phyloP scores from a whole-genome alignment of 371 early-diverging fungal genomes.

The Vairimorpha necatrix region DNA sequence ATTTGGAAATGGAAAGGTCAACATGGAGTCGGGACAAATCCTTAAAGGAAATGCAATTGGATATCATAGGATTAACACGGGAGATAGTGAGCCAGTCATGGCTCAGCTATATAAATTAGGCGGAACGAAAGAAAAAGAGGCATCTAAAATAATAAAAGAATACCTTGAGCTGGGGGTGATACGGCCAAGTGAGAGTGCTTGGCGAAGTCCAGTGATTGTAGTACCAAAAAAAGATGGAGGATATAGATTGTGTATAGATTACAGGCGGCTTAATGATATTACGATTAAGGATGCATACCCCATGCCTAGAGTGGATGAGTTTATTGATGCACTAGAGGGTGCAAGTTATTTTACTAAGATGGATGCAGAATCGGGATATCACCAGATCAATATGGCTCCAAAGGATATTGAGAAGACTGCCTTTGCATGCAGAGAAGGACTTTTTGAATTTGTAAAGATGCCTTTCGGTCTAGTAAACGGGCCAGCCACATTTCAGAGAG shows the following conservation, averaged over 20 bases:
- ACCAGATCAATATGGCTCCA: constrained; percentile 61
- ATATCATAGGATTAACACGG: background rate
- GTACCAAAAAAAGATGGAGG: constrained; percentile 8
- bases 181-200: background rate
- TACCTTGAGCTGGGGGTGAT: constrained; percentile 31
- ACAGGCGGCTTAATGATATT: constrained; percentile 25
- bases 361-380: constrained; percentile 65
- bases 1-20: background rate
- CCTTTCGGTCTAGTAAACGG: constrained; percentile 33
- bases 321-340: constrained; percentile 43
- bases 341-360: constrained; percentile 57
- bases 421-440: constrained; percentile 56
- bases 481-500: constrained; percentile 54
- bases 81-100: background rate
- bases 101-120: constrained; percentile 5
- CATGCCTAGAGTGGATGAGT: constrained; percentile 29
- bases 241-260: constrained; percentile 30
- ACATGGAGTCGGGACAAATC: background rate
- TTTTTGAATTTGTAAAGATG: constrained; percentile 59
- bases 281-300: constrained; percentile 30
- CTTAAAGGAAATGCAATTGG: background rate
- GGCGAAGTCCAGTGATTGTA: constrained; percentile 11
- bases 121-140: background rate
- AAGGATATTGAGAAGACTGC: constrained; percentile 62
- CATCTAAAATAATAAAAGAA: constrained; percentile 1